Evolutionary conservation across 768 basidiomycete genomes (phyloP), one percentile per base, ranked within the genome.

Genomic region (Floccularia luteovirens): DNA sequence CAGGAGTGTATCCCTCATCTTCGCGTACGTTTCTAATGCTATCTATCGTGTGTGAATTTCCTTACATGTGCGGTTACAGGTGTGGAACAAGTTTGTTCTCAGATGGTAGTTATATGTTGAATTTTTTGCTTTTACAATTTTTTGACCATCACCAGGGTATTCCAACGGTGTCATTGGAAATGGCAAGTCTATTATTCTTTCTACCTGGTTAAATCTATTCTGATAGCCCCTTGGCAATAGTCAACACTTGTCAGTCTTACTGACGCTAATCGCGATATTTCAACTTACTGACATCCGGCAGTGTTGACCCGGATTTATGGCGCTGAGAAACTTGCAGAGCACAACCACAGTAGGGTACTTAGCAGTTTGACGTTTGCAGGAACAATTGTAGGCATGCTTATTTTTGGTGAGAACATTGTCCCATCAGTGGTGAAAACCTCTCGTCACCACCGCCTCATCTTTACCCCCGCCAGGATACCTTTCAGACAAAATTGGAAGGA

Each of bases 51-150:
- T 24, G 6, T 30, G 10, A 30, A 14, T 28, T 28, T 12, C 12
- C 36, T 20, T 7, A 7, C 6, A 14, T n/a, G 7, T 6, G 10
- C 6, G 22, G 32, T 36, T 38, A 37, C 46, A 88, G 86, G 12
- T 90, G 88, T 56, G 88, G 88, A 53, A 91, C 89, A 2, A 89
- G 88, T 31, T 66, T 90, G 34, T 90, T 91, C 62, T 89, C 87
- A 19, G 88, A 91, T 57, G 88, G 87, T 83, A 60, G 20, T 48
- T 24, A 7, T 5, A 10, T 33, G 22, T 42, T 34, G 24, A 6
- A 8, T 14, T 28, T 28, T 5, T 42, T 8, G 0, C 24, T 5
- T 38, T 13, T 23, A 8, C 27, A 21, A 25, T 21, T 24, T 33
- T 17, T 16, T 24, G 41, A 35, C 36, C 28, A 31, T 40, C 34